These are phyloP conservation scores for Aspergillus bombycis DNA, from an alignment of 2,329 filamentous ascomycete species.

Conservation along the genomic window DNA sequence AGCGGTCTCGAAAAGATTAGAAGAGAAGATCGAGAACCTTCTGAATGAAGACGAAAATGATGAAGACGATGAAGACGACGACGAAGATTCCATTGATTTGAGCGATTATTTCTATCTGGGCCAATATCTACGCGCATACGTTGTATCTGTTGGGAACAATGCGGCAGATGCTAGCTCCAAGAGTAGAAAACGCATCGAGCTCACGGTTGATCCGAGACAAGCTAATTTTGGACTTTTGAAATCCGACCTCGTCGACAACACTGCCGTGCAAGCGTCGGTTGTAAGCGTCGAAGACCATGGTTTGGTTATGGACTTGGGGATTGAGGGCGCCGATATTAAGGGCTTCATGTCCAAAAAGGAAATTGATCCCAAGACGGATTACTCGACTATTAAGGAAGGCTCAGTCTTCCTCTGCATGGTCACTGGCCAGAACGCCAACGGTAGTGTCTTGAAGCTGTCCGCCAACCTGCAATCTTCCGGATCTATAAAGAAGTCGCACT, in stretches of 20 bases:
- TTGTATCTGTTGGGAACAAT: constrained; percentile 73
- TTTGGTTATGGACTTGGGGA: constrained; percentile 86
- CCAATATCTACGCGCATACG: constrained; percentile 84
- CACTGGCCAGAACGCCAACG: constrained; percentile 71
- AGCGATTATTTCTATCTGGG: constrained; percentile 76
- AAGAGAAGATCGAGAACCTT: constrained; percentile 70
- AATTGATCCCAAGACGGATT: constrained; percentile 66
- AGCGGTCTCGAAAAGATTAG: constrained; percentile 82
- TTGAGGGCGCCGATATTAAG: constrained; percentile 68
- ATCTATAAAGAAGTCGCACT: constrained; percentile 66
- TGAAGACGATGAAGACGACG: constrained; percentile 56
- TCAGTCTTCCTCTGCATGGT: constrained; percentile 83
- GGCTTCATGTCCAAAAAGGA: constrained; percentile 88
- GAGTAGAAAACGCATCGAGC: constrained; percentile 78
- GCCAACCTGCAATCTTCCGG: constrained; percentile 71
- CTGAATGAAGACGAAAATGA: constrained; percentile 62
- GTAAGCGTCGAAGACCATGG: constrained; percentile 95
- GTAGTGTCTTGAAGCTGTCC: constrained; percentile 85
- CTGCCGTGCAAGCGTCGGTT: constrained; percentile 84
- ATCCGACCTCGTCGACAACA: constrained; percentile 73
- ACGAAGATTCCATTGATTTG: constrained; percentile 68
- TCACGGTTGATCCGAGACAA: constrained; percentile 78
- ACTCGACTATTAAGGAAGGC: constrained; percentile 76
- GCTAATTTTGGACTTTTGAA: constrained; percentile 75
- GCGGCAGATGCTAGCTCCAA: constrained; percentile 57